Evolutionary conservation across 306 rosid species (phyloP).

Genomic region (Begonia masoniana): DNA sequence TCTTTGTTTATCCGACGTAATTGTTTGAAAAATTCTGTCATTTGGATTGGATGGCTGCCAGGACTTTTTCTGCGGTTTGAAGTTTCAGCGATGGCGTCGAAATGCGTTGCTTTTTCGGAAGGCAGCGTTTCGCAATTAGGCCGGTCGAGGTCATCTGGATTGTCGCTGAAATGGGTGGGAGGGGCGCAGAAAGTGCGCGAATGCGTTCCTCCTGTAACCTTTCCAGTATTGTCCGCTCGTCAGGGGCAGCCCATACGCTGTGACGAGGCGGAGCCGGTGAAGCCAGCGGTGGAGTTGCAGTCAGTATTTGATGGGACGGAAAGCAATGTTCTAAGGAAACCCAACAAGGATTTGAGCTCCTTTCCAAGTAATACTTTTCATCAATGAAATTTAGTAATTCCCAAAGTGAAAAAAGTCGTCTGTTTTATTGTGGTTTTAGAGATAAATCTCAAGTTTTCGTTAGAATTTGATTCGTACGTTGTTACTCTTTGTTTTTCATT

Average conservation of each 20-base stretch:
- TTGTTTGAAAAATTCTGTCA: no score
- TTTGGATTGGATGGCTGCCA: no score
- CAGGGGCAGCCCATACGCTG: constrained; percentile 12
- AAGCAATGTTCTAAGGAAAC: constrained; percentile 17
- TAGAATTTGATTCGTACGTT: no score
- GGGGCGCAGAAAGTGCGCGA: constrained; percentile 7
- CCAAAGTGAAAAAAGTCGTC: background rate
- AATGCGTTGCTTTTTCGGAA: background rate
- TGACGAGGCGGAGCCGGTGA: constrained; percentile 54
- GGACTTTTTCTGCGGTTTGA: background rate
- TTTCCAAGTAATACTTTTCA: constrained; percentile 60
- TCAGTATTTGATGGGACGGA: constrained; percentile 10
- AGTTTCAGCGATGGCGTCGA: constrained; percentile 41
- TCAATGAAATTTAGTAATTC: background rate
- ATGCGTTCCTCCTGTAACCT: no score
- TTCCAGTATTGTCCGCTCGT: no score
- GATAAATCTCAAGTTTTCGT: no score
- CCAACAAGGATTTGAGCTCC: constrained; percentile 48
- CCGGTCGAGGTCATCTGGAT: constrained; percentile 18
- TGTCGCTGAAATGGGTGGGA: constrained; percentile 21
- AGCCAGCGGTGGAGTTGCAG: constrained; percentile 31
- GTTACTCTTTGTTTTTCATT: no score
- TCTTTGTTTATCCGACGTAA: no score
- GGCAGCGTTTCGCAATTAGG: no score
- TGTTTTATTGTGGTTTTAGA: background rate